Percentiles rank a stretch among this genome's conserved stretches.
Conservation (phyloP, 106 monocot genomes). For the Agapanthus africanus region DNA sequence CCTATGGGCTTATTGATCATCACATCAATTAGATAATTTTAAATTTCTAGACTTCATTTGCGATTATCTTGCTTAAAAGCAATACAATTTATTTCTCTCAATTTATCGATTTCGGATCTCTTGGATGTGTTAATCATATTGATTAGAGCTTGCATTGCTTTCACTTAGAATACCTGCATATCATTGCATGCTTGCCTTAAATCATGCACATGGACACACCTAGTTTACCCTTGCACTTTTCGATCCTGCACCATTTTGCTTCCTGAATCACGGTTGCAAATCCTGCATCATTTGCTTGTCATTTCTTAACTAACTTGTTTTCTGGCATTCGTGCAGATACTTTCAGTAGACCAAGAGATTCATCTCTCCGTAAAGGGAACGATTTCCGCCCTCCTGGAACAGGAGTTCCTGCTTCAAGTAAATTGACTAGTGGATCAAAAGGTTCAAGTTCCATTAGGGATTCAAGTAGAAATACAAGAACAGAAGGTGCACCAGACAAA, state of each 20-base stretch:
- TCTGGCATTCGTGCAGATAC: conserved; percentile 15
- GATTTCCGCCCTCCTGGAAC: conserved; percentile 18
- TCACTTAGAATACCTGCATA: too few relatives aligned
- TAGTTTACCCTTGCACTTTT: neutral
- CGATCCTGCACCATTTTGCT: neutral
- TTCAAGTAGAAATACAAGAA: conserved; percentile 3
- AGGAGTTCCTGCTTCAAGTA: conserved; percentile 13
- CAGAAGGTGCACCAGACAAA: conserved; percentile 12
- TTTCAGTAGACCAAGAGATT: conserved; percentile 14
- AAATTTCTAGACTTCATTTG: too few relatives aligned
- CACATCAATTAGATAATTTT: too few relatives aligned
- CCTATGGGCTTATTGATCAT: too few relatives aligned
- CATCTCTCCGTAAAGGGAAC: conserved; percentile 31
- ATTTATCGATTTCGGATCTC: too few relatives aligned
- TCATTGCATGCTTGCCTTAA: too few relatives aligned
- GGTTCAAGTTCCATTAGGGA: conserved; percentile 1
- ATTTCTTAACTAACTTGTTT: neutral
- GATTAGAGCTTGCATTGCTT: too few relatives aligned
- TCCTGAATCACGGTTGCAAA: neutral
- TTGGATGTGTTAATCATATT: too few relatives aligned
- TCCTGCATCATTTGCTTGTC: neutral
- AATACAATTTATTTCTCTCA: too few relatives aligned
- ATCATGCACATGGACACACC: neutral
- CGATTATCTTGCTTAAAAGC: too few relatives aligned
- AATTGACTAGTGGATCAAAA: conserved; percentile 14